Percentiles rank a stretch among this genome's conserved stretches.
These are phyloP conservation scores for Themeda triandra DNA, from an alignment of 176 grass and related monocot species.

Conservation along the genomic window DNA sequence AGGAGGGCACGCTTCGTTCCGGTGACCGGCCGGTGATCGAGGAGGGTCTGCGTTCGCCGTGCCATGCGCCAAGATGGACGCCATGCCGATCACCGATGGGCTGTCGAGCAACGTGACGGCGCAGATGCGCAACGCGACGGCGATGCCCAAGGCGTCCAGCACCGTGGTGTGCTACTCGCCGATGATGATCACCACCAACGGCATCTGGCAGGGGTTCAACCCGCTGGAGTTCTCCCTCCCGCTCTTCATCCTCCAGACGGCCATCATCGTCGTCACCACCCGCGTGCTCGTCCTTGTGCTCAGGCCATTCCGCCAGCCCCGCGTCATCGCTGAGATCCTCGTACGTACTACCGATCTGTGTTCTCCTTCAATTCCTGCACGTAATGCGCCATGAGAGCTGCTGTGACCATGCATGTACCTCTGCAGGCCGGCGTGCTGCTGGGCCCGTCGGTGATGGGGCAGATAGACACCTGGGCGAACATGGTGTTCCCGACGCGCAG, in stretches of 20 bases:
- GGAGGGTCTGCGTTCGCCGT: not conserved
- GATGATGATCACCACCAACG: conserved; percentile 58
- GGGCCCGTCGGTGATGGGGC: conserved; percentile 67
- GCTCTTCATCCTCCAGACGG: conserved; percentile 77
- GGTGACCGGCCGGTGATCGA: not conserved
- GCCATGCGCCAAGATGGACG: conserved; percentile 41
- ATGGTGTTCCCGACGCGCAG: conserved; percentile 65
- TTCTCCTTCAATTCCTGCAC: not conserved
- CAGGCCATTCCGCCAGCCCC: conserved; percentile 75
- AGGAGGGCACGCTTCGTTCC: not conserved
- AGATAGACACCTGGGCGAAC: conserved; percentile 17
- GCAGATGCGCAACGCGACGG: not conserved
- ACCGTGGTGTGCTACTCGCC: conserved; percentile 68
- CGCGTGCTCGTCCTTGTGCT: conserved; percentile 63
- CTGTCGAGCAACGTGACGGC: conserved; percentile 24
- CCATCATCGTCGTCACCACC: conserved; percentile 78
- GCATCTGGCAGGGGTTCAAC: conserved; percentile 63
- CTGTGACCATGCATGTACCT: not conserved
- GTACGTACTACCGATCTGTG: conserved; percentile 19
- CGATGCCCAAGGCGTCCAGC: not conserved
- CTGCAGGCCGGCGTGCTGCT: conserved; percentile 60
- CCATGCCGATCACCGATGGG: conserved; percentile 19
- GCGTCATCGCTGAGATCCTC: conserved; percentile 81
- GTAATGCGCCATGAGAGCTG: not conserved
- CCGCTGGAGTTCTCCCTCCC: conserved; percentile 72